Percentiles rank a stretch among this genome's conserved stretches.
phyloP scores from a whole-genome alignment of 164 flowering plant species.

The Protea cynaroides region DNA sequence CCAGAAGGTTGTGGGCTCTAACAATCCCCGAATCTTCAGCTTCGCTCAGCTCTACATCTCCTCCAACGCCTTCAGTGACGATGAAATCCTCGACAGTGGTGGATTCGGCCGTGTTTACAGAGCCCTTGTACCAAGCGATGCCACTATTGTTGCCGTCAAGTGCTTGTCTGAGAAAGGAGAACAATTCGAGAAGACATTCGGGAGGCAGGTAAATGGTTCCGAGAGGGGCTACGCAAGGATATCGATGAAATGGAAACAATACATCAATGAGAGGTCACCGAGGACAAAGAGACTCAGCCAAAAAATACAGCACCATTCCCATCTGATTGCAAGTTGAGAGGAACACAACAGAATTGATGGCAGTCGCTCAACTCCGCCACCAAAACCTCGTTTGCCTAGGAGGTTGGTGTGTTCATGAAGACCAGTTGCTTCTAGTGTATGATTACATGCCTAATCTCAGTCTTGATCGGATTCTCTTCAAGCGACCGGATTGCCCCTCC shows the following conservation, averaged over 20 bases:
- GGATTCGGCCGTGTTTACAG: too few relatives aligned
- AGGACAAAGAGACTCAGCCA: conserved; percentile 74
- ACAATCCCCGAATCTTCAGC: too few relatives aligned
- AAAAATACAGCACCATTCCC: too few relatives aligned
- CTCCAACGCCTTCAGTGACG: too few relatives aligned
- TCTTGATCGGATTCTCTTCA: too few relatives aligned
- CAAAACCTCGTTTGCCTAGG: conserved; percentile 81
- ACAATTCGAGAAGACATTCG: conserved; percentile 61
- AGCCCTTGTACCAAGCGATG: too few relatives aligned
- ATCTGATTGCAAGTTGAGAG: conserved; percentile 70
- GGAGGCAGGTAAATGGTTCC: conserved; percentile 62
- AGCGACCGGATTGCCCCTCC: conserved; percentile 81
- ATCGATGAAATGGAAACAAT: conserved; percentile 72
- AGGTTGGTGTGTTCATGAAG: conserved; percentile 64
- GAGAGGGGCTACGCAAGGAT: conserved; percentile 88
- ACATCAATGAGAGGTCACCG: conserved; percentile 77
- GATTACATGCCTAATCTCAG: conserved; percentile 95
- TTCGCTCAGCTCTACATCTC: too few relatives aligned
- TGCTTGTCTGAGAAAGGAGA: too few relatives aligned
- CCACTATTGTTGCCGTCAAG: too few relatives aligned
- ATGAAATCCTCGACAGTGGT: too few relatives aligned
- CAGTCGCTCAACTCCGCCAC: conserved; percentile 94
- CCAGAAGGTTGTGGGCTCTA: too few relatives aligned
- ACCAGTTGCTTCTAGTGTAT: conserved; percentile 69
- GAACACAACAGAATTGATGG: conserved; percentile 76